Percentiles rank a stretch among this genome's conserved stretches.
Evolutionary conservation across 805 yeast genomes (phyloP).

Genomic region (Teunomyces funiuensis): DNA sequence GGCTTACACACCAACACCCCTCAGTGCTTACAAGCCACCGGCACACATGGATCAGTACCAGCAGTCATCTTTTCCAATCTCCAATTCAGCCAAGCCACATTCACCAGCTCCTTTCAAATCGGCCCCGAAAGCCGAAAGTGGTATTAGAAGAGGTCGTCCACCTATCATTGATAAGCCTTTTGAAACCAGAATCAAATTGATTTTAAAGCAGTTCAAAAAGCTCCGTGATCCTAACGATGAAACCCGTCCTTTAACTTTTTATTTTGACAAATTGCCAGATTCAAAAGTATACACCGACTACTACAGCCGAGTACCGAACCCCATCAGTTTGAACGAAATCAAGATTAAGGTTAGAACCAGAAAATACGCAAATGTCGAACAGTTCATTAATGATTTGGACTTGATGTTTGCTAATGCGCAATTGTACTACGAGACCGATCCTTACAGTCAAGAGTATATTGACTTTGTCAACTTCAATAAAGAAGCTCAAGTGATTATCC

Average conservation of each 20-base stretch:
- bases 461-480: conserved; percentile 66
- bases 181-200: conserved; percentile 87
- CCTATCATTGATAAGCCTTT: conserved; percentile 89
- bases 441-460: conserved; percentile 55
- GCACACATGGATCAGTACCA: conserved; percentile 2
- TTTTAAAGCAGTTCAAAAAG: conserved; percentile 77
- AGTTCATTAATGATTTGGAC: conserved; percentile 74
- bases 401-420: conserved; percentile 75
- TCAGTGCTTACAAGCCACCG: conserved; percentile 5
- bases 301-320: conserved; percentile 53
- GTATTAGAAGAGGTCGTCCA: conserved; percentile 83
- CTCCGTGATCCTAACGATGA: conserved; percentile 53
- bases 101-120: conserved; percentile 8
- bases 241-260: conserved; percentile 51
- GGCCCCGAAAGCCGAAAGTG: conserved; percentile 29
- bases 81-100: not conserved
- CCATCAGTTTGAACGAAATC: conserved; percentile 70
- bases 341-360: conserved; percentile 83
- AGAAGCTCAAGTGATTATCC: conserved; percentile 55
- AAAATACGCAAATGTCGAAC: conserved; percentile 72
- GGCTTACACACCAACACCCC: conserved; percentile 4
- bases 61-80: not conserved
- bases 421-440: conserved; percentile 51
- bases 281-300: conserved; percentile 53
- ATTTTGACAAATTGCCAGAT: conserved; percentile 84